Percentiles rank a stretch among this genome's conserved stretches.
Evolutionary conservation across 371 early-diverging fungal genomes (phyloP).

Genomic region (Chytridium lagenaria): DNA sequence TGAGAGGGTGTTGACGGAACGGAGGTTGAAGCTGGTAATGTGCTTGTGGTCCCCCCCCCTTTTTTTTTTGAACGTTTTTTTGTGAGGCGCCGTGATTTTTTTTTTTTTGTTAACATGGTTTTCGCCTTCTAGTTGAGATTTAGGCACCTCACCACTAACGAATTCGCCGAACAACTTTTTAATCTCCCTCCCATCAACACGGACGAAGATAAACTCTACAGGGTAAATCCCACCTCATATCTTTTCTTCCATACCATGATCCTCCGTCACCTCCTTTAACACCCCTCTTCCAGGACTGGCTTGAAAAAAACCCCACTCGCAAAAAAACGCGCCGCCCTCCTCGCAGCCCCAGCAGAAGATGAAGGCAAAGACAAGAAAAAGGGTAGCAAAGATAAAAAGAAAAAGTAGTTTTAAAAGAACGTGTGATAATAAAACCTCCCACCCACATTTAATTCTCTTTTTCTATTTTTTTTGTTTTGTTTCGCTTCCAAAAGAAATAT

Average conservation of each 20-base stretch:
- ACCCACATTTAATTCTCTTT: too few species aligned
- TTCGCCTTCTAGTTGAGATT: conserved; percentile 49
- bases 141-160: conserved; percentile 47
- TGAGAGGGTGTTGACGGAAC: conserved; percentile 53
- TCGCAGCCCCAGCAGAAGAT: conserved; percentile 51
- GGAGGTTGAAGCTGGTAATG: conserved; percentile 54
- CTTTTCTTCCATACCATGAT: too few species aligned
- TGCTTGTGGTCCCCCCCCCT: not conserved
- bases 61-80: not conserved
- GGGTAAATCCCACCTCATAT: too few species aligned
- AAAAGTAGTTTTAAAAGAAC: conserved; percentile 26
- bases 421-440: too few species aligned
- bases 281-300: conserved; percentile 47
- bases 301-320: conserved; percentile 53
- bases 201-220: conserved; percentile 52
- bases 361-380: conserved; percentile 36
- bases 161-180: conserved; percentile 57
- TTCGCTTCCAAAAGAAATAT: too few species aligned
- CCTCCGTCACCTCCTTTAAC: too few species aligned
- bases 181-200: conserved; percentile 46
- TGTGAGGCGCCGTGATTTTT: too few species aligned
- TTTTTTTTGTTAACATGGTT: too few species aligned
- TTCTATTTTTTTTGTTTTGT: too few species aligned
- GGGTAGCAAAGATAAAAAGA: conserved; percentile 31
- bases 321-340: conserved; percentile 49